phyloP scores from a whole-genome alignment of 2,329 filamentous ascomycete species.

The Ilyonectria mors-panacis region DNA sequence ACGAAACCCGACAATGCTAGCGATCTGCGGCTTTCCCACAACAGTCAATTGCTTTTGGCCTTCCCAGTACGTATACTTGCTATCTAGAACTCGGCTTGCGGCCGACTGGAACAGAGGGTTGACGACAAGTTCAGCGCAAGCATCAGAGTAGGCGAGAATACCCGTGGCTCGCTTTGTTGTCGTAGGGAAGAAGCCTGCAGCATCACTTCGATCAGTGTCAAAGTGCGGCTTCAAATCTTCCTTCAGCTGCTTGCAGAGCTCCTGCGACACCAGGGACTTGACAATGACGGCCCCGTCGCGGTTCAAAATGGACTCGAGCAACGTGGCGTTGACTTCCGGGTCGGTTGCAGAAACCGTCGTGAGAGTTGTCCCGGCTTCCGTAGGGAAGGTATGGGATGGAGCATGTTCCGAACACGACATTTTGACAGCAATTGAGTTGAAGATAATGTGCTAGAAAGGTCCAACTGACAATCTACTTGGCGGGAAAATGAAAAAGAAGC shows the following conservation, averaged over 20 bases:
- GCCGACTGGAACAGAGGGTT: slow-evolving; percentile 15
- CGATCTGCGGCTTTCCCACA: slow-evolving; percentile 15
- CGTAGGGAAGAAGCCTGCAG: slow-evolving; percentile 12
- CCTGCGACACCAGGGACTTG: slow-evolving; percentile 7
- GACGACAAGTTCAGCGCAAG: slow-evolving; percentile 13
- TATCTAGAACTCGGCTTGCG: slow-evolving; percentile 5
- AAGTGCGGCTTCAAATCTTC: slow-evolving; percentile 17
- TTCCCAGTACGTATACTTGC: slow-evolving; percentile 17
- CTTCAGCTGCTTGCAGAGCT: slow-evolving; percentile 2
- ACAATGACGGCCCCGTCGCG: slow-evolving; percentile 24
- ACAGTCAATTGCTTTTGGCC: slow-evolving; percentile 10
- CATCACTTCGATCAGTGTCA: slow-evolving; percentile 9
- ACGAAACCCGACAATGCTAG: slow-evolving; percentile 16
- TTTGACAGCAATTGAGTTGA: not conserved
- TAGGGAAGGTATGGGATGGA: not conserved
- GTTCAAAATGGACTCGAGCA: slow-evolving; percentile 2
- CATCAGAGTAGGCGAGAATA: slow-evolving; percentile 14
- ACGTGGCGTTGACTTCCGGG: not conserved
- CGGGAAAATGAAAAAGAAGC: too few species aligned
- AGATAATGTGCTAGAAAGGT: not conserved
- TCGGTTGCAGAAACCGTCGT: slow-evolving; percentile 1
- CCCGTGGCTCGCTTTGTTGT: slow-evolving; percentile 18
- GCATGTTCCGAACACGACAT: not conserved
- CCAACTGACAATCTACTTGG: not conserved
- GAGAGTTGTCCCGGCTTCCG: not conserved